These are phyloP conservation scores for Didymella arachidicola DNA, from an alignment of 2,329 filamentous ascomycete genomes.

Conservation along the genomic window DNA sequence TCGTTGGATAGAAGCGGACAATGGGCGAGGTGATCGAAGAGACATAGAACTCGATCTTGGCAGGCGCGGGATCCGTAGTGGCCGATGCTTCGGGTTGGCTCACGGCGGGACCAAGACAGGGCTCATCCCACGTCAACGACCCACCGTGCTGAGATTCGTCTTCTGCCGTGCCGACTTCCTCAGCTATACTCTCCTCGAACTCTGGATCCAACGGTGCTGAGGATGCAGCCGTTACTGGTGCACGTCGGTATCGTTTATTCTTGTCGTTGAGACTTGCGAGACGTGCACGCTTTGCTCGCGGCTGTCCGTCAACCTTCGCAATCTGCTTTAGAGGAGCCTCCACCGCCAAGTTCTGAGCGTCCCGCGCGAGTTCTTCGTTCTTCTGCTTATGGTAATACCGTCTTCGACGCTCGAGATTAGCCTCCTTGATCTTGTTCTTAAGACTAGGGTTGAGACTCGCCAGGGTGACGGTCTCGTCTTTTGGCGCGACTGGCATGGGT, in stretches of 20 bases:
- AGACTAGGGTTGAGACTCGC: conserved; percentile 33
- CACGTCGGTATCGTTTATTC: conserved; percentile 30
- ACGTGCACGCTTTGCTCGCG: conserved; percentile 29
- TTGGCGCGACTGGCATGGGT: conserved; percentile 31
- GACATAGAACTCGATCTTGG: background rate
- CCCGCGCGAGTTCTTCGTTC: conserved; percentile 29
- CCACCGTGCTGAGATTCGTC: background rate
- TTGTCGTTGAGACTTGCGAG: conserved; percentile 42
- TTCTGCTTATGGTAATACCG: conserved; percentile 29
- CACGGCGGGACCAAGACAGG: conserved; percentile 1
- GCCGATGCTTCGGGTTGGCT: background rate
- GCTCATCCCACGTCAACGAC: background rate
- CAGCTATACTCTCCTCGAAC: conserved; percentile 14
- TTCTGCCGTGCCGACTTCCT: conserved; percentile 4
- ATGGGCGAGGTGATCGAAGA: conserved; percentile 30
- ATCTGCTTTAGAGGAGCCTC: conserved; percentile 26
- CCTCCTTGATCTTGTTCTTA: conserved; percentile 32
- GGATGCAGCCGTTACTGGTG: conserved; percentile 16
- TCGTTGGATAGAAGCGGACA: conserved; percentile 48
- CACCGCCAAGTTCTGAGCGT: conserved; percentile 31
- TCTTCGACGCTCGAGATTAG: conserved; percentile 23
- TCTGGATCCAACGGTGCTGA: conserved; percentile 21
- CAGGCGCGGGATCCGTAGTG: background rate
- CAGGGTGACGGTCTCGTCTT: conserved; percentile 41
- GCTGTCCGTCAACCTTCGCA: conserved; percentile 9